Evolutionary conservation across 2,329 filamentous ascomycete genomes (phyloP), one percentile per base, ranked within the genome.

Genomic region (Pestalotiopsis sp.): DNA sequence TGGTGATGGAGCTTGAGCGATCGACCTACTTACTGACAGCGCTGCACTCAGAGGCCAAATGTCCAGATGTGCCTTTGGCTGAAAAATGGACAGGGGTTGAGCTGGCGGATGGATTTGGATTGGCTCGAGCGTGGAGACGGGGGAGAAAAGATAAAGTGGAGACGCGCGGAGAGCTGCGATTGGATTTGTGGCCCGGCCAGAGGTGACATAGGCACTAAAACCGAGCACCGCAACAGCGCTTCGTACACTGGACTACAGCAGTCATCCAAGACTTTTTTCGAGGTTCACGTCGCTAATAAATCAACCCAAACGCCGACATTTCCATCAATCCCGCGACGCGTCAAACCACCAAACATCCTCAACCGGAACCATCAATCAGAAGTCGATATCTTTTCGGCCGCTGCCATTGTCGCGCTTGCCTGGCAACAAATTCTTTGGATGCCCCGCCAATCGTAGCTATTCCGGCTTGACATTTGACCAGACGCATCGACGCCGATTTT

Each of bases 11-110:
- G 59, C 59, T 62, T 36, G 59, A 62, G 31, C n/a, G 57, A 59
- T 27, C 57, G 57, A 3, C 57, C 57, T 17, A 52, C 4, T 27
- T 17, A 52, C 4, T 27, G n/a, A 25, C 12, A n/a, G 17, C 25
- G 17, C 27, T 62, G 31, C 59, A 36, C 38, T 64, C 61, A 64
- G 40, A 64, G 61, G 61, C 61, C 61, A 64, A 64, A 64, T 64
- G 61, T 45, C 61, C 61, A 64, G 41, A 64, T 49, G 61, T 36
- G 38, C n/a, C 25, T 31, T 25, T n/a, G 17, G n/a, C 61, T 40
- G 61, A 64, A 64, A 64, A 52, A 64, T 45, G 38, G 61, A 64
- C 61, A 64, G 61, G 61, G 61, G 61, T 64, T 25, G 41, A 64
- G 59, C 59, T 62, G 59, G 59, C 27, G 57, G 23, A 52, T 52